A percentile compares a stretch with the other conserved stretches of the same genome.
Conservation (phyloP, 2,329 filamentous ascomycete species). For the Xylariales sp. region DNA sequence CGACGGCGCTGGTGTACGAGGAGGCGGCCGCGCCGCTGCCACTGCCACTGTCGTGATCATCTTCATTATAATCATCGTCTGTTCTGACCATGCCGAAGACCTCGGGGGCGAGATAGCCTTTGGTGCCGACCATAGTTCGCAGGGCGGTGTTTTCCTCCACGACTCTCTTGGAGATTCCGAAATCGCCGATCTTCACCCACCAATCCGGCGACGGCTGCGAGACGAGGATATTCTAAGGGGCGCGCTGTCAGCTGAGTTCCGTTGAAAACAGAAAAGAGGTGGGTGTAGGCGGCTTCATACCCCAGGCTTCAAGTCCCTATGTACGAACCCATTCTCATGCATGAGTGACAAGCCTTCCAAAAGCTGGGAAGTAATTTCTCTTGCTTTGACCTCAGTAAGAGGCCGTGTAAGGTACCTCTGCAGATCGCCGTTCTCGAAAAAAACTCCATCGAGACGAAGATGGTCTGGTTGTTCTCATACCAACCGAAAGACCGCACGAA, state of each 20-base stretch:
- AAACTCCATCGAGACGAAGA: conserved; percentile 15
- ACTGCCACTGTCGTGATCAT: too few species aligned
- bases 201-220: conserved; percentile 12
- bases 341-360: conserved; percentile 10
- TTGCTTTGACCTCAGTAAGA: conserved; percentile 6
- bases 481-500: conserved; percentile 13
- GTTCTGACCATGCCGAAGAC: conserved; percentile 7
- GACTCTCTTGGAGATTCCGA: conserved; percentile 18
- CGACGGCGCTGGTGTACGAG: conserved; percentile 13
- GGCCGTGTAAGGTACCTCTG: conserved; percentile 5
- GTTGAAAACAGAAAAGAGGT: too few species aligned
- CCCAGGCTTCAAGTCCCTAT: conserved; percentile 13
- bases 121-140: conserved; percentile 11
- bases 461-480: conserved; percentile 7
- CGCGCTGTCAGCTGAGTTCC: not conserved
- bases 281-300: conserved; percentile 1
- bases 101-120: conserved; percentile 18
- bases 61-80: not conserved
- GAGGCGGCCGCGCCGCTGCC: too few species aligned
- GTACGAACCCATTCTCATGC: conserved; percentile 12
- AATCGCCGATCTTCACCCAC: conserved; percentile 23
- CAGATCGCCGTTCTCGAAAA: conserved; percentile 8
- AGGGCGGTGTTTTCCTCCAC: conserved; percentile 11
- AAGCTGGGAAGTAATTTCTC: conserved; percentile 9
- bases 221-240: conserved; percentile 24